These are phyloP conservation scores for Diaporthe destruens DNA, from an alignment of 2,329 filamentous ascomycete genomes.

Conservation along the genomic window DNA sequence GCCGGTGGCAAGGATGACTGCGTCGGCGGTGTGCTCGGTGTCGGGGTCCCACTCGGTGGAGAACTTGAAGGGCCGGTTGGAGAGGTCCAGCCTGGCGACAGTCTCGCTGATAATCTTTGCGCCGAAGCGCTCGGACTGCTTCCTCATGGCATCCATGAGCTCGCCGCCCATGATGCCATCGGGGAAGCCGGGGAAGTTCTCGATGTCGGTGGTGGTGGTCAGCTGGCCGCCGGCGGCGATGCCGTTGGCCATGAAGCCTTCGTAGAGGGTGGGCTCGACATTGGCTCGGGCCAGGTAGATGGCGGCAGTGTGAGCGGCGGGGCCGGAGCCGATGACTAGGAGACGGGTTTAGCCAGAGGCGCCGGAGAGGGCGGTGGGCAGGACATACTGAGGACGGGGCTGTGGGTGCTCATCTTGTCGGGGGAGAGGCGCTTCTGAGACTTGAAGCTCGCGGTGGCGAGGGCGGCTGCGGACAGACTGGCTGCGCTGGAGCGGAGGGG, in stretches of 20 bases:
- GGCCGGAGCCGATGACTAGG: conserved; percentile 88
- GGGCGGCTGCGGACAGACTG: conserved; percentile 79
- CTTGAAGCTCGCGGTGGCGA: conserved; percentile 73
- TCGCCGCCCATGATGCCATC: conserved; percentile 87
- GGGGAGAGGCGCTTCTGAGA: conserved; percentile 53
- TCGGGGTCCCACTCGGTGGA: conserved; percentile 90
- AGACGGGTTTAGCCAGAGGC: conserved; percentile 24
- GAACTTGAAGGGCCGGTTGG: conserved; percentile 88
- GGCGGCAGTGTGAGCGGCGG: conserved; percentile 96
- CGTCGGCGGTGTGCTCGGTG: conserved; percentile 87
- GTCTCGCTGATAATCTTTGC: conserved; percentile 95
- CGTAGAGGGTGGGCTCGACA: conserved; percentile 93
- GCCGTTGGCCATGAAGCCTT: conserved; percentile 97
- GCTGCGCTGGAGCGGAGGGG: conserved; percentile 80
- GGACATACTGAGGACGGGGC: conserved; percentile 86
- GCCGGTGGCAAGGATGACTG: conserved; percentile 94
- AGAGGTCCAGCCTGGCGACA: conserved; percentile 88
- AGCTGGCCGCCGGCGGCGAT: conserved; percentile 96
- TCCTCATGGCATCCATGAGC: conserved; percentile 96
- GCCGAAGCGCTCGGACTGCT: conserved; percentile 91
- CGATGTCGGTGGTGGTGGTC: conserved; percentile 97
- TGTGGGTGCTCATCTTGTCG: conserved; percentile 78
- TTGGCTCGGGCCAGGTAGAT: conserved; percentile 96
- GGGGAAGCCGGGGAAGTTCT: conserved; percentile 98
- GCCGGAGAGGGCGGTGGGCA: conserved; percentile 11